Evolutionary conservation across 192 early-diverging fungal genomes (phyloP).

Genomic region (Allomyces javanicus): DNA sequence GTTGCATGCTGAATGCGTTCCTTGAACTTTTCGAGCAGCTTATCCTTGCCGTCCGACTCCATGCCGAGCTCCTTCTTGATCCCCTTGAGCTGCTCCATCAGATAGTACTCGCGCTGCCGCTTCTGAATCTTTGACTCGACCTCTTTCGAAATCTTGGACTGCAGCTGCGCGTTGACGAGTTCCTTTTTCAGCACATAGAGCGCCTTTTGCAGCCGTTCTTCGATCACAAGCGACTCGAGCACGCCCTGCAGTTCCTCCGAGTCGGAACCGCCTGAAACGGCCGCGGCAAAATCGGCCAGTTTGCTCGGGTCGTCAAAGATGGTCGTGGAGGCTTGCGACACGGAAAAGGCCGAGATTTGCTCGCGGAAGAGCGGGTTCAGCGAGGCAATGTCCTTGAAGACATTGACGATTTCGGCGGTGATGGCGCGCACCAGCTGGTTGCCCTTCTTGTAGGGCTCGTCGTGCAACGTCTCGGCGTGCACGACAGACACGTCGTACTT

Average conservation of each 20-base stretch:
- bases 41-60: conserved; percentile 96
- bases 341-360: conserved; percentile 93
- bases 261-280: conserved; percentile 72
- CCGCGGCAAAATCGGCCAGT: conserved; percentile 92
- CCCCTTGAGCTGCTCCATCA: conserved; percentile 98
- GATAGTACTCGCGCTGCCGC: conserved; percentile 92
- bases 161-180: conserved; percentile 87
- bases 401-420: conserved; percentile 84
- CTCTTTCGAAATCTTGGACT: conserved; percentile 92
- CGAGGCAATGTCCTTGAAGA: conserved; percentile 87
- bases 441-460: conserved; percentile 67
- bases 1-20: conserved; percentile 59
- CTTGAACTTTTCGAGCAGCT: conserved; percentile 83
- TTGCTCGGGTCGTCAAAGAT: conserved; percentile 88
- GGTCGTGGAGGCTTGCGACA: conserved; percentile 84
- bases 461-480: conserved; percentile 71
- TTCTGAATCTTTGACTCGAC: conserved; percentile 95
- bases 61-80: conserved; percentile 98
- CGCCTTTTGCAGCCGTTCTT: conserved; percentile 80
- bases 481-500: conserved; percentile 64
- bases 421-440: conserved; percentile 73
- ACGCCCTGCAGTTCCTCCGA: conserved; percentile 81
- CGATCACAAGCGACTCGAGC: conserved; percentile 67
- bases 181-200: conserved; percentile 92
- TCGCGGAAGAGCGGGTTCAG: conserved; percentile 92